Evolutionary conservation across 1,284 basidiomycete genomes (phyloP), one percentile per base, ranked within the genome.

Genomic region (Hemileia vastatrix): DNA sequence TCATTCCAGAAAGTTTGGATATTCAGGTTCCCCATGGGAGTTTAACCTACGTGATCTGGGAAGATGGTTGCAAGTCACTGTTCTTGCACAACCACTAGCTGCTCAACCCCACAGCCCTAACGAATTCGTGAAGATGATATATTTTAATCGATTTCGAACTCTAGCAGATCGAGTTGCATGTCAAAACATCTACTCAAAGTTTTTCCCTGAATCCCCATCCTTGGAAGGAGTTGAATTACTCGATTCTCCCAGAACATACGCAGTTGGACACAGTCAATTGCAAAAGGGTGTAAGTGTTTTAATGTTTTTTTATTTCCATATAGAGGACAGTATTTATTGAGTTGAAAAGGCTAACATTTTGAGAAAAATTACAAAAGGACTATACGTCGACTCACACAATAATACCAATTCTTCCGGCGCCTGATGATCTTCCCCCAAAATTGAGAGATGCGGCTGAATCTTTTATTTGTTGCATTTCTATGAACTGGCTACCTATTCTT

Each of bases 11-110:
- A 71, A 80, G 1, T 91, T 97, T 72, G 93, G 84, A 4, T 82
- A 85, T 50, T 84, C 88, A 65, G 95, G 95, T 6, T 82, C 84
- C 56, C 95, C 95, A 1, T 99, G 95, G 95, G 95, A 99, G 74
- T 97, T 99, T 80, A 99, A 99, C 74, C 80, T 99, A 57, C 87
- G 95, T 43, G 95, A 99, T 76, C 81, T 97, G 45, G 84, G 94
- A 65, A 84, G 95, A 54, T 98, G 95, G 94, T 77, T 83, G 55
- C 71, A 72, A 4, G 40, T 62, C 60, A 62, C 60, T 1, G 49
- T 53, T 15, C 76, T 83, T 19, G 68, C 81, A 6, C 74, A 77
- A 49, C 66, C 73, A 11, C 72, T 83, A 13, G 57, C 66, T 43
- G 50, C 36, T n/a, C 72, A 71, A 9, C 77, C 74, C 19, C 69